These are phyloP conservation scores for Magnolia sinica DNA, from an alignment of 164 flowering plant species.

Conservation along the genomic window DNA sequence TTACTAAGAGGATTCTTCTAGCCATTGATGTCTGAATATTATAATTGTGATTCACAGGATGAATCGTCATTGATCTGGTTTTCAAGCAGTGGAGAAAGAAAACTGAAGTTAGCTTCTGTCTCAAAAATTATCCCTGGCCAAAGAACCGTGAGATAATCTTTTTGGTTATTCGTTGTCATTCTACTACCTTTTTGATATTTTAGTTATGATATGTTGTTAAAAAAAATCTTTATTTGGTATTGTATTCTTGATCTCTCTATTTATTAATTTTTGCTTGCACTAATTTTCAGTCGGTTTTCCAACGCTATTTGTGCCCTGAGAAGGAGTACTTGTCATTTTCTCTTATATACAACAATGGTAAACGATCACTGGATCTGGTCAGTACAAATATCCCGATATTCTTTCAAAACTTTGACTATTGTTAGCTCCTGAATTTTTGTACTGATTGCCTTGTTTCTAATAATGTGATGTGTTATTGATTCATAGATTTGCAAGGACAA, in stretches of 20 bases:
- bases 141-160: constrained; percentile 76
- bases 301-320: constrained; percentile 78
- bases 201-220: neutral
- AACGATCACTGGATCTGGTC: constrained; percentile 94
- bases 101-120: constrained; percentile 79
- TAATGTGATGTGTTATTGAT: constrained; percentile 2
- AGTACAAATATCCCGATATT: constrained; percentile 16
- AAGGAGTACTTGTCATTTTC: constrained; percentile 96
- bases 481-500: constrained; percentile 93
- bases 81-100: constrained; percentile 77
- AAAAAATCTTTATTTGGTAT: neutral
- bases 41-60: constrained; percentile 51
- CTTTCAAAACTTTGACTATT: neutral
- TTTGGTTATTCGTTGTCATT: constrained; percentile 2
- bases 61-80: constrained; percentile 90
- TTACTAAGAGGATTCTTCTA: neutral
- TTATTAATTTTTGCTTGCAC: neutral
- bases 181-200: neutral
- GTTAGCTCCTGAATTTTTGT: neutral
- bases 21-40: neutral
- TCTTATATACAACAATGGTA: constrained; percentile 81
- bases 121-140: constrained; percentile 94
- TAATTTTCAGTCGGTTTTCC: constrained; percentile 74
- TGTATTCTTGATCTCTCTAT: neutral
- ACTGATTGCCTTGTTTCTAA: neutral